Conservation (phyloP, 805 yeast genomes). For the Kodamaea laetipori region DNA sequence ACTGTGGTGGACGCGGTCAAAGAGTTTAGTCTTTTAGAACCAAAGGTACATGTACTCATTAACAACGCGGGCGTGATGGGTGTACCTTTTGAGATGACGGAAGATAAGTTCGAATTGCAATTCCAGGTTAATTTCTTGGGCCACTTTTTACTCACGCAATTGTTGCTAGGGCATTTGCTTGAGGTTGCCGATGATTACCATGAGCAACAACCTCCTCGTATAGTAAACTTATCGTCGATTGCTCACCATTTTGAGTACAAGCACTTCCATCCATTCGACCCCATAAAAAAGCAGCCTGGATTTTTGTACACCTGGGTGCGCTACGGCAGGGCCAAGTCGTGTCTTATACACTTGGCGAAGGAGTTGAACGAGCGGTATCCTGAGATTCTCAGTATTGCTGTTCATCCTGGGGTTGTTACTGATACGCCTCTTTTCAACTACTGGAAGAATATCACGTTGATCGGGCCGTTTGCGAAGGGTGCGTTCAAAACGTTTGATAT, state of each 20-base stretch:
- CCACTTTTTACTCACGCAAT: conserved; percentile 36
- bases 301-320: conserved; percentile 32
- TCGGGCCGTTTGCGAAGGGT: conserved; percentile 24
- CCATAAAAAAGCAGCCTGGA: conserved; percentile 29
- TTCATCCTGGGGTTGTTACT: conserved; percentile 43
- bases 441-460: conserved; percentile 27
- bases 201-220: conserved; percentile 28
- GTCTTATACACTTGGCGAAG: conserved; percentile 33
- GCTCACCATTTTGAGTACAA: conserved; percentile 32
- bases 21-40: conserved; percentile 26
- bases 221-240: conserved; percentile 34
- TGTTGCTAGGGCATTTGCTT: conserved; percentile 30
- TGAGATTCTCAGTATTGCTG: conserved; percentile 33
- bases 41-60: conserved; percentile 34
- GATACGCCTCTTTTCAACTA: conserved; percentile 35
- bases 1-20: conserved; percentile 31
- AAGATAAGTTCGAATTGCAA: conserved; percentile 42
- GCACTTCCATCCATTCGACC: conserved; percentile 28
- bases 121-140: conserved; percentile 42
- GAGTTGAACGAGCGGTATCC: conserved; percentile 31
- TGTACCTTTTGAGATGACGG: conserved; percentile 36
- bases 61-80: conserved; percentile 48
- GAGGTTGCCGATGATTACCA: conserved; percentile 17
- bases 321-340: conserved; percentile 39
- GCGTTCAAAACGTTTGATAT: conserved; percentile 19